Evolutionary conservation across 2,329 filamentous ascomycete species (phyloP).

Genomic region (Cytospora piceicola): DNA sequence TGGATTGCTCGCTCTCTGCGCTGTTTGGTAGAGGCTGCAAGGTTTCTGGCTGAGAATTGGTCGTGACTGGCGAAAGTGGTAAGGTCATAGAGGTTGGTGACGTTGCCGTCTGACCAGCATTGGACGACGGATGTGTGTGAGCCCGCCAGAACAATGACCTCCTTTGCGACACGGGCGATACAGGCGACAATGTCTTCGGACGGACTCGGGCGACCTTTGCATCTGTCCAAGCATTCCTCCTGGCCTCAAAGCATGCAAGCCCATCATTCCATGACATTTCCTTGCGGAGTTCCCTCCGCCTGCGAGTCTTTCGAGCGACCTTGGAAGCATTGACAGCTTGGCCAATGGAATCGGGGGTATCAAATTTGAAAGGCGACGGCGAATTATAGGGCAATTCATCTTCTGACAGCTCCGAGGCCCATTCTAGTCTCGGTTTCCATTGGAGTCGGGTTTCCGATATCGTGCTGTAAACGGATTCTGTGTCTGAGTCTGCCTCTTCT

Average conservation of each 20-base stretch:
- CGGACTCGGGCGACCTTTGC: conserved; percentile 65
- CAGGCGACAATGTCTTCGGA: conserved; percentile 47
- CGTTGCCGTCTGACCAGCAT: conserved; percentile 36
- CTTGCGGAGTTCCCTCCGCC: conserved; percentile 61
- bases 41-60: conserved; percentile 21
- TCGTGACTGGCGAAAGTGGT: conserved; percentile 36
- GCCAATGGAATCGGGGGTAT: conserved; percentile 53
- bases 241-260: conserved; percentile 74
- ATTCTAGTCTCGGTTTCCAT: conserved; percentile 57
- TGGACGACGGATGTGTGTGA: conserved; percentile 49
- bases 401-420: conserved; percentile 61
- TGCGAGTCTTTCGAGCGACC: conserved; percentile 56
- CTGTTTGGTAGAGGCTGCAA: conserved; percentile 10
- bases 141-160: conserved; percentile 50
- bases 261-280: conserved; percentile 81
- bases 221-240: conserved; percentile 84
- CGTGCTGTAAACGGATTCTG: conserved; percentile 59
- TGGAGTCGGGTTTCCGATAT: conserved; percentile 59
- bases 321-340: conserved; percentile 46
- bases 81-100: conserved; percentile 31
- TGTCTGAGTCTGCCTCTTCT: conserved; percentile 48
- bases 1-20: conserved; percentile 27
- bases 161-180: conserved; percentile 49
- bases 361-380: conserved; percentile 55
- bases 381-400: conserved; percentile 44